A percentile compares a stretch with the other conserved stretches of the same genome.
These are phyloP conservation scores for Naganishia cerealis DNA, from an alignment of 1,284 basidiomycete species.

Conservation along the genomic window DNA sequence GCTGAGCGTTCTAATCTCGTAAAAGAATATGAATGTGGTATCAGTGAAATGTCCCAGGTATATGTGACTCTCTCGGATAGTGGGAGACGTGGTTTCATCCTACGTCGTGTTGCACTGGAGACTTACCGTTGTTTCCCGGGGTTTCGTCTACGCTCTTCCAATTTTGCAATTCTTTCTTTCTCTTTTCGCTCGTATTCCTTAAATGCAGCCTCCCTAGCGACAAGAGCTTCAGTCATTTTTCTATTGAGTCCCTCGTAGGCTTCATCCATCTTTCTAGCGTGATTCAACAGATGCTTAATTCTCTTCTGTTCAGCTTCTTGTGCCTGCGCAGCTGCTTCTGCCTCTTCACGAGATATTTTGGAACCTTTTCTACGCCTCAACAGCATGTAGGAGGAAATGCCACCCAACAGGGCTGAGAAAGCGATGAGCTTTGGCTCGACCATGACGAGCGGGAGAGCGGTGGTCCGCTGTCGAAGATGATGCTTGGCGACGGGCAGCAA, in stretches of 20 bases:
- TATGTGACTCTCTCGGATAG: neutral
- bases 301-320: neutral
- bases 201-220: neutral
- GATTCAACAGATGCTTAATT: neutral
- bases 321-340: neutral
- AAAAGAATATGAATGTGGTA: neutral
- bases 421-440: conserved; percentile 18
- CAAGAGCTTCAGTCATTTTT: neutral
- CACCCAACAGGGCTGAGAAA: conserved; percentile 6
- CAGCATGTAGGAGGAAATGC: conserved; percentile 6
- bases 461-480: neutral
- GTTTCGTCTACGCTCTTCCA: neutral
- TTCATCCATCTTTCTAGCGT: conserved; percentile 8
- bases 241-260: neutral
- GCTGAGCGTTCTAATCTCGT: neutral
- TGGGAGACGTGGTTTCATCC: neutral
- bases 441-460: neutral
- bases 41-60: neutral
- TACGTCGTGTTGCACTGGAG: neutral
- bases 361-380: neutral
- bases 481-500: neutral
- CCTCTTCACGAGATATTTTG: neutral
- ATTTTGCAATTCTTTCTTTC: neutral
- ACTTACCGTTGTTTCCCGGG: neutral
- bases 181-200: neutral